Conservation (phyloP, 106 monocot genomes). For the Alisma plantagoaquatica region DNA sequence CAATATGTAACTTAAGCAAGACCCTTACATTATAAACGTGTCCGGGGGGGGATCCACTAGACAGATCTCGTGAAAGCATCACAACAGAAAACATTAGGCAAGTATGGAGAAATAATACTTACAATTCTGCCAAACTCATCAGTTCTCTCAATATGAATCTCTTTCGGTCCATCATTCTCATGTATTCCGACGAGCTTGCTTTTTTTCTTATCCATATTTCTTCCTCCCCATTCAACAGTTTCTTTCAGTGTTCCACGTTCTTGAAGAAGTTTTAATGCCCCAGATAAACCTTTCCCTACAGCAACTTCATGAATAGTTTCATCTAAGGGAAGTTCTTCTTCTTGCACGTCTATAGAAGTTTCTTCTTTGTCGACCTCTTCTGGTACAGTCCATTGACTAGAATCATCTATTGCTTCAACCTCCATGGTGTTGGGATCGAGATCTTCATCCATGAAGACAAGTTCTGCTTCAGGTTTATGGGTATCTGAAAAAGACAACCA, state of each 20-base stretch:
- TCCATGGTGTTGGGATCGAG: conserved; percentile 25
- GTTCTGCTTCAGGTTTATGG: conserved; percentile 50
- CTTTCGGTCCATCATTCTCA: conserved; percentile 74
- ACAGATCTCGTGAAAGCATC: too few relatives aligned
- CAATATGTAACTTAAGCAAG: too few relatives aligned
- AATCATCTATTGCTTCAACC: conserved; percentile 22
- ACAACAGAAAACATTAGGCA: too few relatives aligned
- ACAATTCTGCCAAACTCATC: conserved; percentile 96
- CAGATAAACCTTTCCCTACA: conserved; percentile 85
- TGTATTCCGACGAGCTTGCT: conserved; percentile 84
- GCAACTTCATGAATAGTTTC: conserved; percentile 80
- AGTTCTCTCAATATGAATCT: conserved; percentile 84
- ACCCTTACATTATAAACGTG: too few relatives aligned
- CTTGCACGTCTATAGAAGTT: conserved; percentile 15
- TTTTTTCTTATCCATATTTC: conserved; percentile 98
- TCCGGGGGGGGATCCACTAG: too few relatives aligned
- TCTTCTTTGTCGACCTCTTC: conserved; percentile 38
- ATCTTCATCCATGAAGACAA: conserved; percentile 87
- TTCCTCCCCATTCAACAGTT: conserved; percentile 81
- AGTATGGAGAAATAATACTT: conserved; percentile 32
- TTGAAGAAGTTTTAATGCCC: conserved; percentile 81
- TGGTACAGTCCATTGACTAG: conserved; percentile 27
- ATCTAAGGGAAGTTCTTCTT: conserved; percentile 47
- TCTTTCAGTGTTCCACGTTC: conserved; percentile 85
- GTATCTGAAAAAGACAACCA: conserved; percentile 35